phyloP scores from a whole-genome alignment of 2,329 filamentous ascomycete species.

The Nemania bipapillata region DNA sequence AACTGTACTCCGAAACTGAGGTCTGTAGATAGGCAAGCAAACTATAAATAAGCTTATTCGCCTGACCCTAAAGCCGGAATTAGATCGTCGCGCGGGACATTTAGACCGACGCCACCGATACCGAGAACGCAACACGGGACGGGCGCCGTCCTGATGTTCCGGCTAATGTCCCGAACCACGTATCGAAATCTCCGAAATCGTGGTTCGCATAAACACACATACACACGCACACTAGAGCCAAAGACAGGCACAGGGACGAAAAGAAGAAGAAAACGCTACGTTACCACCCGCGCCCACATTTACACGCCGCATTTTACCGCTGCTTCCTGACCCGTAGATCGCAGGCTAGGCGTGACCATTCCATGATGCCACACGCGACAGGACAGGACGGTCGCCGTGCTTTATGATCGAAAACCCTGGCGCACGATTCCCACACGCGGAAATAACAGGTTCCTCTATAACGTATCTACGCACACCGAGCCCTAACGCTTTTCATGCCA shows the following conservation, averaged over 20 bases:
- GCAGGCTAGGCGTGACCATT: not conserved
- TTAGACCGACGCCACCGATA: not conserved
- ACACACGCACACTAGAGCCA: not conserved
- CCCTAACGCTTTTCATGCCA: not conserved
- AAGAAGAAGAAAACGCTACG: not conserved
- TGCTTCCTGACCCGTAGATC: slow-evolving; percentile 16
- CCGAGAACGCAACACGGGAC: slow-evolving; percentile 11
- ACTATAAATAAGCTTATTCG: not conserved
- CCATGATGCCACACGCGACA: not conserved
- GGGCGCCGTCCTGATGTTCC: slow-evolving; percentile 10
- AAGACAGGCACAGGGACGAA: too few species aligned
- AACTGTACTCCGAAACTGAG: not conserved
- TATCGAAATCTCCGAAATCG: slow-evolving; percentile 1
- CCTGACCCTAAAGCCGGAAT: not conserved
- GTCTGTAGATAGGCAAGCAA: not conserved
- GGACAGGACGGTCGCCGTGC: not conserved
- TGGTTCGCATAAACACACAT: slow-evolving; percentile 18
- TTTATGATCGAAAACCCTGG: not conserved
- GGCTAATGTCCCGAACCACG: slow-evolving; percentile 24
- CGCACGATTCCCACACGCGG: not conserved
- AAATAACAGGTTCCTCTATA: not conserved
- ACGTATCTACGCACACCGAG: not conserved
- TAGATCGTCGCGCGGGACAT: not conserved
- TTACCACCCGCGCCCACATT: not conserved
- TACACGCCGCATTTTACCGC: slow-evolving; percentile 31